Percentiles rank a stretch among this genome's conserved stretches.
phyloP scores from a whole-genome alignment of 306 rosid genomes.

The Acacia crassicarpa region DNA sequence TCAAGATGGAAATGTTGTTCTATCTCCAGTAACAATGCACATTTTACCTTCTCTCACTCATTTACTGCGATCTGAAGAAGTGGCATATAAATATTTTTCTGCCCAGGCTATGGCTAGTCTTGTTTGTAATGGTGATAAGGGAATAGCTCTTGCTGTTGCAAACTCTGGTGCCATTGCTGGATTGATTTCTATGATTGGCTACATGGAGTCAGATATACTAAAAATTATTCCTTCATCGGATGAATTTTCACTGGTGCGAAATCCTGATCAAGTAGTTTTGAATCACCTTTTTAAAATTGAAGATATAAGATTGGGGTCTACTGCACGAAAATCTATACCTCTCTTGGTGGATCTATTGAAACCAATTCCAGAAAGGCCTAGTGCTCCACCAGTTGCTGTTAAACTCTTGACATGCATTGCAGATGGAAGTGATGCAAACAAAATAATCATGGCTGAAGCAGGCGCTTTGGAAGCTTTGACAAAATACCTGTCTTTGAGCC shows the following conservation, averaged over 20 bases:
- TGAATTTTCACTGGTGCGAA: slow-evolving; percentile 73
- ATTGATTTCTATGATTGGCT: slow-evolving; percentile 75
- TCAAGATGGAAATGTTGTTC: slow-evolving; percentile 68
- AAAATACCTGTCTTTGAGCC: slow-evolving; percentile 95
- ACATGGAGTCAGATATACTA: slow-evolving; percentile 71
- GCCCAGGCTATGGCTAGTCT: slow-evolving; percentile 97
- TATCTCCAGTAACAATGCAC: slow-evolving; percentile 64
- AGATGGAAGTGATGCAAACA: slow-evolving; percentile 83
- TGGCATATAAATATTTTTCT: slow-evolving; percentile 83
- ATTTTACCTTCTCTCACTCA: slow-evolving; percentile 79
- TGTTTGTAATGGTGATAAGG: slow-evolving; percentile 72
- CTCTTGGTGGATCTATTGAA: slow-evolving; percentile 92
- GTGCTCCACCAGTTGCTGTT: slow-evolving; percentile 93
- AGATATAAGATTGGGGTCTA: slow-evolving; percentile 83
- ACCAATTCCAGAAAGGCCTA: slow-evolving; percentile 93
- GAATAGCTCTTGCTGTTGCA: slow-evolving; percentile 79
- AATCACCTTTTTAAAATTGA: slow-evolving; percentile 84
- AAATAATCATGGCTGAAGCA: slow-evolving; percentile 88
- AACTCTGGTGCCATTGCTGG: slow-evolving; percentile 95
- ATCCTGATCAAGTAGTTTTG: slow-evolving; percentile 90
- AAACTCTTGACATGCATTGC: slow-evolving; percentile 83
- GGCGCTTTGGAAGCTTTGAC: slow-evolving; percentile 95
- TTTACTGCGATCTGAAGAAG: slow-evolving; percentile 82
- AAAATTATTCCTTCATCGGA: slow-evolving; percentile 72
- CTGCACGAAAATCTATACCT: slow-evolving; percentile 85